Percentiles rank a stretch among this genome's conserved stretches.
Evolutionary conservation across 1,139 yeast genomes (phyloP).

Genomic region (Zygosaccharomyces sapae): DNA sequence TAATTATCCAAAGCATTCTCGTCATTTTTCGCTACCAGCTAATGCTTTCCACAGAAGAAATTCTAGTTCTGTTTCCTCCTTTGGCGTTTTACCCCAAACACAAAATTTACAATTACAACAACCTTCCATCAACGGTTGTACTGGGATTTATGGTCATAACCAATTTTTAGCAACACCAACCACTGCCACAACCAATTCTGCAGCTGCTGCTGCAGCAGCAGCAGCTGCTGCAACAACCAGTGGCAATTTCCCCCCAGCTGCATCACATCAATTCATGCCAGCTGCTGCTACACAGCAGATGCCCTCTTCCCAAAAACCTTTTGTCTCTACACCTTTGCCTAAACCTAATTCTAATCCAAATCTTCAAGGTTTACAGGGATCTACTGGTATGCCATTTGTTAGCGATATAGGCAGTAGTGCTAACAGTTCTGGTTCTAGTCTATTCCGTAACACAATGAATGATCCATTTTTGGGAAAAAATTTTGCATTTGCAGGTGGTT

Average conservation of each 20-base stretch:
- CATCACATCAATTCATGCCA: constrained; percentile 8
- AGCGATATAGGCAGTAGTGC: constrained; percentile 15
- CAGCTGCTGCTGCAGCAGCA: constrained; percentile 1
- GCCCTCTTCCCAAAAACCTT: constrained; percentile 12
- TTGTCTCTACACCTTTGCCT: constrained; percentile 13
- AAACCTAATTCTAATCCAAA: constrained; percentile 17
- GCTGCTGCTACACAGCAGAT: constrained; percentile 10
- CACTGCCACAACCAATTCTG: neutral
- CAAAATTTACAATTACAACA: constrained; percentile 16
- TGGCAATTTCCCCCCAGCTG: constrained; percentile 14
- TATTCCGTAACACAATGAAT: constrained; percentile 15
- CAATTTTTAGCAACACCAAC: constrained; percentile 3
- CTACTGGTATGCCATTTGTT: constrained; percentile 9
- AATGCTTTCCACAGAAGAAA: constrained; percentile 29
- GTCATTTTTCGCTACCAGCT: constrained; percentile 33
- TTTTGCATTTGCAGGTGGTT: constrained; percentile 19
- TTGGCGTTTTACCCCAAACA: constrained; percentile 12
- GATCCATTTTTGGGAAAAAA: constrained; percentile 15
- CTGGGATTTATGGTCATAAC: constrained; percentile 12
- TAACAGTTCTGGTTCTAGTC: constrained; percentile 19
- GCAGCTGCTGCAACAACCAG: constrained; percentile 11
- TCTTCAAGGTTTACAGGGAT: constrained; percentile 13
- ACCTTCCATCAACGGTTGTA: constrained; percentile 9
- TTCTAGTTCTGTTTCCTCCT: constrained; percentile 34
- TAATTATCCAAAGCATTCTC: constrained; percentile 29